phyloP scores from a whole-genome alignment of 805 yeast genomes.

The Yarrowia osloensis region DNA sequence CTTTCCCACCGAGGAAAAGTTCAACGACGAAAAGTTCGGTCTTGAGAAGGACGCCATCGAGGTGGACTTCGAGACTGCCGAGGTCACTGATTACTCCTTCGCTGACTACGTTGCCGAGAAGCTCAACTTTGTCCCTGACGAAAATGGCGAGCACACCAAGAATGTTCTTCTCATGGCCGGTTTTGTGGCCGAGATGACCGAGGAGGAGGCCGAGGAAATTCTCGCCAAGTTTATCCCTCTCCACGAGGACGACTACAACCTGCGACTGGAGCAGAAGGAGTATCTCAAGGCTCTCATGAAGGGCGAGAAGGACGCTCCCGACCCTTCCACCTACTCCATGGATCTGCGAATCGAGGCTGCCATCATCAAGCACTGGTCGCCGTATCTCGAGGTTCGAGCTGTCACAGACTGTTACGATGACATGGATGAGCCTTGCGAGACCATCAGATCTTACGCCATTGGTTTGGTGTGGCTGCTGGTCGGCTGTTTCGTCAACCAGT shows the following conservation, averaged over 20 bases:
- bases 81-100: neutral
- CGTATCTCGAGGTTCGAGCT: constrained; percentile 62
- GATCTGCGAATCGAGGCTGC: constrained; percentile 46
- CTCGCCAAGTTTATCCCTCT: neutral
- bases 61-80: neutral
- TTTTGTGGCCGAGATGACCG: neutral
- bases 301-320: neutral
- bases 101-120: neutral
- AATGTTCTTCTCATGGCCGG: neutral
- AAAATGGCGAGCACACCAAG: neutral
- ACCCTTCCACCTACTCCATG: neutral
- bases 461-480: constrained; percentile 55
- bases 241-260: constrained; percentile 13
- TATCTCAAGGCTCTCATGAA: neutral
- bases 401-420: constrained; percentile 46
- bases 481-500: constrained; percentile 59
- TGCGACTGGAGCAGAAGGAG: neutral
- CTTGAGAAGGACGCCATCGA: neutral
- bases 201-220: neutral
- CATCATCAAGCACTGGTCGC: constrained; percentile 48
- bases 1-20: neutral
- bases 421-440: constrained; percentile 48
- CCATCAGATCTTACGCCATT: constrained; percentile 54
- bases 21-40: neutral
- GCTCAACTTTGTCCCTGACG: neutral